Conservation (phyloP, 306 rosid species). For the Acmispon strigosus region DNA sequence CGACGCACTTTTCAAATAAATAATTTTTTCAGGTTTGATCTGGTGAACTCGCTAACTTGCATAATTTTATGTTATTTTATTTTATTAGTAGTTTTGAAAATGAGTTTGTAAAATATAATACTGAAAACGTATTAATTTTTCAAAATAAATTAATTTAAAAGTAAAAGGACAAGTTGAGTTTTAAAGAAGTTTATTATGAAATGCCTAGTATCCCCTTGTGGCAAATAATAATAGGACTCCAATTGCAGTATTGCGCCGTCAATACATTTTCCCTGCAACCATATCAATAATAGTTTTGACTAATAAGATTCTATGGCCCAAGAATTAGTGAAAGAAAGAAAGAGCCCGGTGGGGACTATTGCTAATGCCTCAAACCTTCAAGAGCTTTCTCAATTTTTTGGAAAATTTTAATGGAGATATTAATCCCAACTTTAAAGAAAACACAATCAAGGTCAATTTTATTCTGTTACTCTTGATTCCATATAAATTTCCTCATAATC, state of each 20-base stretch:
- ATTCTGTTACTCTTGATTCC: background rate
- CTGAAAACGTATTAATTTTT: no score
- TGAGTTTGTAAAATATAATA: no score
- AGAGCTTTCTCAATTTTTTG: background rate
- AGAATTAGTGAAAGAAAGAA: slow-evolving; percentile 18
- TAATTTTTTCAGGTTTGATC: no score
- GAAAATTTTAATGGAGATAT: no score
- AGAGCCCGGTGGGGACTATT: background rate
- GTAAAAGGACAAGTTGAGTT: no score
- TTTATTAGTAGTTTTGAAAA: background rate
- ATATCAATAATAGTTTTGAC: slow-evolving; percentile 5
- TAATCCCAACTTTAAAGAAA: no score
- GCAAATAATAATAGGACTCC: background rate
- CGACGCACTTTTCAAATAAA: no score
- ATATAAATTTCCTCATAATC: background rate
- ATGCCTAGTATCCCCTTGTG: no score
- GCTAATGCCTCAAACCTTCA: background rate
- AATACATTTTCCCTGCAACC: slow-evolving; percentile 13
- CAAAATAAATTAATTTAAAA: background rate
- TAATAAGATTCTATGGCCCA: slow-evolving; percentile 22
- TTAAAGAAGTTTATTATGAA: background rate
- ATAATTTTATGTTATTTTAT: no score
- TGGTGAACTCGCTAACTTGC: no score
- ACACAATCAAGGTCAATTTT: background rate
- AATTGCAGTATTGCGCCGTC: slow-evolving; percentile 55